Base-by-base conservation (phyloP, 495 filamentous ascomycete genomes). In the Trypethelium eluteriae region DNA sequence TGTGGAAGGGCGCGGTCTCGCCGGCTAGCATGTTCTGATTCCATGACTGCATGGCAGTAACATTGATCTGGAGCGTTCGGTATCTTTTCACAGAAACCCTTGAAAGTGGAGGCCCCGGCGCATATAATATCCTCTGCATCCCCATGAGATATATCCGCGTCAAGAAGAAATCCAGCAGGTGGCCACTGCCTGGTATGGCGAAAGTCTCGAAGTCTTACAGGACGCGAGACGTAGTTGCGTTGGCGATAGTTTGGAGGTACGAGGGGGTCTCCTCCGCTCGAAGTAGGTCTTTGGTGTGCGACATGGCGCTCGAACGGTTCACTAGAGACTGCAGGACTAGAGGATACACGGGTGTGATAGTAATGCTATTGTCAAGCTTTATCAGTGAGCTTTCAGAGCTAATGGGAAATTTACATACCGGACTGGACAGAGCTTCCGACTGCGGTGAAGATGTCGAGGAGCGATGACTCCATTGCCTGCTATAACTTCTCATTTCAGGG, bases 41-140 rank as follows among this genome's bases (percentile, higher is more conserved):
- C 70, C 69, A 75, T 75, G 53, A 74, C 73, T 38, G 74, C 73
- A 57, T 73, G 75, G 69, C 71, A 74, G 32, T 67, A 59, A 53
- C 66, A 62, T 62, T 74, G 67, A 39, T 66, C 38, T 25, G 70
- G 67, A 18, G 73, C 68, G 57, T 75, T 70, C 6, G 66, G 67
- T 25, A 76, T 71, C 63, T 69, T 64, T 39, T 76, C 73, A 18
- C 41, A 70, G 62, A 73, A 76, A n/a, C 75, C 75, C 62, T 71
- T 74, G 66, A 76, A 76, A 1, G 69, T 70, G n/a, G 72, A 74
- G 0, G 74, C 74, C n/a, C 75, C 75, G 0, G 67, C 56, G 38
- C 66, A 69, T n/a, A 76, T 74, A 49, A 74, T 25, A 39, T 75
- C 72, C 25, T 76, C 69, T 34, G 75, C 75, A 10, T 73, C 72